Evolutionary conservation across 179 eudicot species (phyloP), one percentile per base, ranked within the genome.

Genomic region (Heliamphora pulchella): DNA sequence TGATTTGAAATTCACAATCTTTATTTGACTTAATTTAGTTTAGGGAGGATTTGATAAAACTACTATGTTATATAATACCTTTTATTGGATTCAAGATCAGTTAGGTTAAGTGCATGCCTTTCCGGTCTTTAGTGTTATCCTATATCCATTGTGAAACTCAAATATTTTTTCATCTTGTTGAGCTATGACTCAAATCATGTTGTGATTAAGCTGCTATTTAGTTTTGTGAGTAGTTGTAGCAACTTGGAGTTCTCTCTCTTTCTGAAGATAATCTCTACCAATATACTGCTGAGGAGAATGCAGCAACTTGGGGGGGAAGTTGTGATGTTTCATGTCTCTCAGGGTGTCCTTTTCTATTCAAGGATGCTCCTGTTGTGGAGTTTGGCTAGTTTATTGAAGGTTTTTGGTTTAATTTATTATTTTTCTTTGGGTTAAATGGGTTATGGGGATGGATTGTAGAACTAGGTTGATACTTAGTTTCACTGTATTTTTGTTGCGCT

Each of bases 41-140:
- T 47, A 47, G 14, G 57, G 15, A 48, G 17, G 0, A 2, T 17
- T 47, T 71, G 41, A 11, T 50, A 46, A 8, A 18, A 46, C 11
- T 70, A 8, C 54, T 44, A 70, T 70, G 11, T 47, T 71, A 22
- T 71, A 31, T n/a, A 18, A 71, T 51, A 3, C 8, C 17, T n/a
- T 47, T 69, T 13, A n/a, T 71, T 71, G 55, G 74, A 71, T 71
- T 47, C 9, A 22, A 71, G 74, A 53, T n/a, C 57, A 71, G 39
- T 17, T n/a, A 46, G 13, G 48, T 71, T 18, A n/a, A 51, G 74
- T 48, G 64, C 64, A 59, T 59, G 51, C 57, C 74, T 71, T 14
- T 0, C 55, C 55, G 2, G 55, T 51, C 9, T 51, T 9, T 31
- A 31, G 31, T 31, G 11, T 71, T 71, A 18, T 22, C 57, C 57